Evolutionary conservation across 176 grass and related monocot genomes (phyloP), one percentile per base, ranked within the genome.

Genomic region (Musa itinerans): DNA sequence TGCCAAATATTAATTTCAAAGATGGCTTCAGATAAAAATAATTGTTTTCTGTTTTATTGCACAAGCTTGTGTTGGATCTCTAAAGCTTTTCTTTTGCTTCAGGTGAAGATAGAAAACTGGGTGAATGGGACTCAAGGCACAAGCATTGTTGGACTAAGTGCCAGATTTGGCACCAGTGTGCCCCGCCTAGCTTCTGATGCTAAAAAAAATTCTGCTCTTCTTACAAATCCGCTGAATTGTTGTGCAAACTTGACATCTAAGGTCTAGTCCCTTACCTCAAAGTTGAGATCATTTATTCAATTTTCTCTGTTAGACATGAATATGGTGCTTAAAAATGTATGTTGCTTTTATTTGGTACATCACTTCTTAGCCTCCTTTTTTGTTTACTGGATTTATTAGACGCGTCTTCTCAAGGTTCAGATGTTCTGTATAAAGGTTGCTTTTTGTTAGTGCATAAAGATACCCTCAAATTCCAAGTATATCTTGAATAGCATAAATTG

Each of bases 91-190:
- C 16, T 27, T 75, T 82, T 75, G 61, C 48, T 86, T 80, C 88
- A 98, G 94, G 90, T 98, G 69, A 98, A 93, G 83, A 86, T 98
- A 79, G 83, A 84, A 75, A 93, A 83, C 81, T 91, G 90, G 94
- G 84, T 93, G 59, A 84, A 98, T 74, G 90, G 88, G 65, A 93
- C 86, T 66, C 73, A 93, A 79, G 82, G 68, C 16, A 80, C 53
- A 8, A 91, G 71, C 50, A 66, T 90, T 68, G 78, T 98, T 29
- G 94, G 94, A 75, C 71, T 98, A 78, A 93, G 80, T 65, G 94
- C 94, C 52, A 89, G 80, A 79, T 98, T 98, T 87, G 90, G 94
- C 23, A 26, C 69, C 24, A 66, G 75, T 55, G 78, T 98, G 57
- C 88, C 94, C 8, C 68, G 34, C 81, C 70, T 81, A 72, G 77